Base-by-base conservation (phyloP, 768 basidiomycete genomes). In the Dentipellis sp. region DNA sequence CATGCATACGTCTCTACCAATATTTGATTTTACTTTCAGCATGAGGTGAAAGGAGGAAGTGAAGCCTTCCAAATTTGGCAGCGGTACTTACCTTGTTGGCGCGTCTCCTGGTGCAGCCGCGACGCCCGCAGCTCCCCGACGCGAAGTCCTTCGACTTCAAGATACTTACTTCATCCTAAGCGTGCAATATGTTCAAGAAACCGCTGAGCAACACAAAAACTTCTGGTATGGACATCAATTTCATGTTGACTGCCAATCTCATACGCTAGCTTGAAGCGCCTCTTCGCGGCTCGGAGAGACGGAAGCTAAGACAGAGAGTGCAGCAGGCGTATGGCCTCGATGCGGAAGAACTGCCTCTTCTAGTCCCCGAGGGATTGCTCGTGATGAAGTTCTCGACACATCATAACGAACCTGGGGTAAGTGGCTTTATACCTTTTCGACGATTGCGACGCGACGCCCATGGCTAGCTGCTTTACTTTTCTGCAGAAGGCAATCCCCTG, bases 331-430 rank as follows among this genome's bases (percentile, higher is more conserved):
- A 78, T 65, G 66, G 62, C 0, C 59, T 79, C 34, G 68, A 68
- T 16, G 63, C 76, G 36, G 86, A 88, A 62, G 78, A 81, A 54
- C 86, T 80, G 4, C 86, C 89, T 59, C 47, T 76, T 3, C 75
- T 91, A 36, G 85, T 91, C 0, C 90, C 90, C 1, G 88, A 88
- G 4, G 85, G 88, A 0, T 74, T 91, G 42, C 72, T 80, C 58
- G 78, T 79, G 3, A 73, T 82, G 53, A 91, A 88, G 67, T 82
- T 90, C 63, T 77, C 57, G 29, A 86, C 84, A 0, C 80, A 86
- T 67, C 66, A 77, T 10, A 74, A 80, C 19, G 83, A 88, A 54
- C 80, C 75, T 54, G 86, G 88, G 7, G 89, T 91, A 68, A 59
- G 79, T 66, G 23, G 42, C 45, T 55, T 48, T 35, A 35, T 14